Percentiles rank a stretch among this genome's conserved stretches.
phyloP scores from a whole-genome alignment of 2,329 filamentous ascomycete genomes.

The Tolypocladium ovalisporum region DNA sequence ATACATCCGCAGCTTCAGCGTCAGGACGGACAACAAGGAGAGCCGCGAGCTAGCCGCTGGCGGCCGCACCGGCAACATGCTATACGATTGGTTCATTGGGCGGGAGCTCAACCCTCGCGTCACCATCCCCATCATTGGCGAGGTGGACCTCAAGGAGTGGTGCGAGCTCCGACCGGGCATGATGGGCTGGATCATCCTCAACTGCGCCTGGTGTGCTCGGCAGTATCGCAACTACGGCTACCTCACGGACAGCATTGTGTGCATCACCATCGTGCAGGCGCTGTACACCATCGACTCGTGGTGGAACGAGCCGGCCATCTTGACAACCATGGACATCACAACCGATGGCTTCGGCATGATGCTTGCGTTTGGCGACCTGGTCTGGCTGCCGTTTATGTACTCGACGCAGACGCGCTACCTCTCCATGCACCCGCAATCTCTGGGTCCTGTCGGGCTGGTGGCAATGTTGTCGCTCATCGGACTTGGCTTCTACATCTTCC shows the following conservation, averaged over 20 bases:
- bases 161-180: constrained; percentile 87
- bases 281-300: constrained; percentile 78
- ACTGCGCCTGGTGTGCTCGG: constrained; percentile 74
- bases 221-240: constrained; percentile 80
- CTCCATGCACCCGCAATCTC: constrained; percentile 66
- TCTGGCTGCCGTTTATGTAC: constrained; percentile 89
- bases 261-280: constrained; percentile 66
- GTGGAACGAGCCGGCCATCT: constrained; percentile 77
- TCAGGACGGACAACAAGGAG: constrained; percentile 62
- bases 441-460: constrained; percentile 56
- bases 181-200: constrained; percentile 77
- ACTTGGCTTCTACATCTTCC: constrained; percentile 83
- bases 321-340: constrained; percentile 91
- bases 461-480: constrained; percentile 57
- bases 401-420: constrained; percentile 77
- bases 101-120: constrained; percentile 88
- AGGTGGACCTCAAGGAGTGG: constrained; percentile 83
- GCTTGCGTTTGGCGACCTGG: constrained; percentile 84
- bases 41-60: constrained; percentile 72
- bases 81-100: constrained; percentile 97
- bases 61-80: constrained; percentile 69
- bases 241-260: constrained; percentile 75
- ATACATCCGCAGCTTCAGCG: constrained; percentile 72
- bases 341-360: constrained; percentile 93
- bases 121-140: constrained; percentile 65